Conservation (phyloP, 1,139 yeast species). For the Candida labiduridarum region DNA sequence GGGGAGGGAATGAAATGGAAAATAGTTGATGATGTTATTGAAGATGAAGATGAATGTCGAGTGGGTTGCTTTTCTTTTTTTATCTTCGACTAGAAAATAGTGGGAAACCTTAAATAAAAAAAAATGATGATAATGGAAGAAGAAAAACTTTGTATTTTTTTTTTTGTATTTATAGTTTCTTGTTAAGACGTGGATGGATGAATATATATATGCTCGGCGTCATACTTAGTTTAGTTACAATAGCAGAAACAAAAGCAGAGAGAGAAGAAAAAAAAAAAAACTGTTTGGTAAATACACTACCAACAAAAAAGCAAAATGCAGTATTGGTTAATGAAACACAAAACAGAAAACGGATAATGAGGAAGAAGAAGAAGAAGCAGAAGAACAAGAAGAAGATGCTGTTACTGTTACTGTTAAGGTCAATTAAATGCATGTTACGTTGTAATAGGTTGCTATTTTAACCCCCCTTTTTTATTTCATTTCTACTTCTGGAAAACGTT, state of each 20-base stretch:
- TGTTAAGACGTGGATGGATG: not conserved
- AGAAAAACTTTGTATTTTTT: constrained; percentile 1
- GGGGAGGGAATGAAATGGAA: not conserved
- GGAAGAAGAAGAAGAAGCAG: too few species aligned
- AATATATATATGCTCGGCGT: constrained; percentile 1
- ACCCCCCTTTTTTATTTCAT: not conserved
- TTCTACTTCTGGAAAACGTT: not conserved
- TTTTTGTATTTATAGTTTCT: constrained; percentile 3
- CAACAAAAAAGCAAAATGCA: not conserved
- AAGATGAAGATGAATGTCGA: too few species aligned
- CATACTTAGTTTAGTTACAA: too few species aligned
- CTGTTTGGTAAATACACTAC: not conserved
- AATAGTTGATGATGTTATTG: not conserved
- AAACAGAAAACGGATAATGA: not conserved
- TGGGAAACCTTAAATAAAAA: not conserved
- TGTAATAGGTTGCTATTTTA: constrained; percentile 1
- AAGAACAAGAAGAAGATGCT: too few species aligned
- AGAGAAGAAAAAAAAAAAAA: not conserved
- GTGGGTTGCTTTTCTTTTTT: too few species aligned
- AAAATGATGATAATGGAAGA: not conserved
- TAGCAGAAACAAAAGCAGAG: too few species aligned
- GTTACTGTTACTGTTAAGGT: not conserved
- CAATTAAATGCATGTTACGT: not conserved
- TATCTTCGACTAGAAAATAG: not conserved
- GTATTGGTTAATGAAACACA: not conserved